Conservation (phyloP, 441 rosid genomes). For the Eutrema salsugineum region DNA sequence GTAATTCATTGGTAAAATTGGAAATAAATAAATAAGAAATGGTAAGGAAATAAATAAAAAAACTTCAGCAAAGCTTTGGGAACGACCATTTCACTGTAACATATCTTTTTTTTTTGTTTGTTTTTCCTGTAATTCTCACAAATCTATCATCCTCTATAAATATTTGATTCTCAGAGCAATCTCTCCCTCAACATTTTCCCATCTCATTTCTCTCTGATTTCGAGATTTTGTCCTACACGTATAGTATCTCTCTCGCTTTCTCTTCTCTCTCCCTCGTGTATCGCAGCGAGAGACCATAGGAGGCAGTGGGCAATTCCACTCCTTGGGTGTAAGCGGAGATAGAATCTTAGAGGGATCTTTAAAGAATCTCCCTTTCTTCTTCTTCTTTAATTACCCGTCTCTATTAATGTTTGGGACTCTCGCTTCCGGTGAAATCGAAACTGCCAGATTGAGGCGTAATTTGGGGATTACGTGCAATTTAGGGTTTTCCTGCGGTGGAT, state of each 20-base stretch:
- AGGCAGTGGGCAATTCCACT: neutral
- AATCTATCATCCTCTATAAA: constrained; percentile 13
- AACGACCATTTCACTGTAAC: constrained; percentile 15
- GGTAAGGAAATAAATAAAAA: neutral
- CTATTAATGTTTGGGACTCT: constrained; percentile 23
- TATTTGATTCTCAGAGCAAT: constrained; percentile 6
- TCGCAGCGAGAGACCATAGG: neutral
- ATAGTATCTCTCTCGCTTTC: neutral
- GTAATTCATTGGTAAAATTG: neutral
- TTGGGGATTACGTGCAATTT: constrained; percentile 31
- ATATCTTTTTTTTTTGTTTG: neutral
- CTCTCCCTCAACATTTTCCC: constrained; percentile 11
- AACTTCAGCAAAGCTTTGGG: constrained; percentile 6
- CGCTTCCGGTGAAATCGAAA: constrained; percentile 24
- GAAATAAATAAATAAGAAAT: neutral
- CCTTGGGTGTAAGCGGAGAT: constrained; percentile 5
- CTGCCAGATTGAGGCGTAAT: constrained; percentile 24
- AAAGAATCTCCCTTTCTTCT: constrained; percentile 19
- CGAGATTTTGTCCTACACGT: neutral
- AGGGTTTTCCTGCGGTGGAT: constrained; percentile 32
- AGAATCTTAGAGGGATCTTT: constrained; percentile 19
- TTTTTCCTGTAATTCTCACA: neutral
- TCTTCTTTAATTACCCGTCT: neutral
- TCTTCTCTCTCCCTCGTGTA: neutral
- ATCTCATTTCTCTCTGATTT: constrained; percentile 1